phyloP scores from a whole-genome alignment of 257 asterid genomes.

The Nicotiana otophora region DNA sequence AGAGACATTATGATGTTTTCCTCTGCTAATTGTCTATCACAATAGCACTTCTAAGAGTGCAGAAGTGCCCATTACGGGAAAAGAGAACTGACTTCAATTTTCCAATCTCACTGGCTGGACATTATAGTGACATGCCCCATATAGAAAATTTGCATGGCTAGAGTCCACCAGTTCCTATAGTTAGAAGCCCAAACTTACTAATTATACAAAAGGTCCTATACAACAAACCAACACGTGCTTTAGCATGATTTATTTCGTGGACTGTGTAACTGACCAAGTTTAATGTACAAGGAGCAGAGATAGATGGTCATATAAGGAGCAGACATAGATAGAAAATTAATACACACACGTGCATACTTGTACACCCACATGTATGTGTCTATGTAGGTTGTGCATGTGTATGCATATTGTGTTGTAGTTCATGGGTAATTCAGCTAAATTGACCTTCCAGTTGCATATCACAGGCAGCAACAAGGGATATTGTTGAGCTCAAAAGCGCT shows the following conservation, averaged over 20 bases:
- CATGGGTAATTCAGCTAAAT: not conserved
- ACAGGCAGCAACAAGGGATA: not conserved
- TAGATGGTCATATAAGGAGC: not conserved
- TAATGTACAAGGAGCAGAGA: not conserved
- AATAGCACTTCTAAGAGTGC: not conserved
- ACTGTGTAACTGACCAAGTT: not conserved
- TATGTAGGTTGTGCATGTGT: not conserved
- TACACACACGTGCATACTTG: not conserved
- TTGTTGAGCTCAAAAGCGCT: not conserved
- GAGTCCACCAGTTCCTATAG: not conserved
- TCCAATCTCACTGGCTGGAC: not conserved
- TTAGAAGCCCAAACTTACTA: not conserved
- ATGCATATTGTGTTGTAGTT: not conserved
- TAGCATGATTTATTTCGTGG: not conserved
- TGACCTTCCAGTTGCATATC: not conserved
- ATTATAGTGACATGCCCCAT: not conserved
- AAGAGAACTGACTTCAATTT: not conserved
- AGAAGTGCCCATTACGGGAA: not conserved
- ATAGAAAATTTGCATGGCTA: not conserved
- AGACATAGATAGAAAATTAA: not conserved
- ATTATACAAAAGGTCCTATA: not conserved
- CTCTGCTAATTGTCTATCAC: not conserved
- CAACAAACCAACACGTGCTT: not conserved
- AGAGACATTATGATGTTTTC: not conserved
- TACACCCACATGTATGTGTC: not conserved